phyloP scores from a whole-genome alignment of 305 asterid genomes.

The Fraxinus baroniana region DNA sequence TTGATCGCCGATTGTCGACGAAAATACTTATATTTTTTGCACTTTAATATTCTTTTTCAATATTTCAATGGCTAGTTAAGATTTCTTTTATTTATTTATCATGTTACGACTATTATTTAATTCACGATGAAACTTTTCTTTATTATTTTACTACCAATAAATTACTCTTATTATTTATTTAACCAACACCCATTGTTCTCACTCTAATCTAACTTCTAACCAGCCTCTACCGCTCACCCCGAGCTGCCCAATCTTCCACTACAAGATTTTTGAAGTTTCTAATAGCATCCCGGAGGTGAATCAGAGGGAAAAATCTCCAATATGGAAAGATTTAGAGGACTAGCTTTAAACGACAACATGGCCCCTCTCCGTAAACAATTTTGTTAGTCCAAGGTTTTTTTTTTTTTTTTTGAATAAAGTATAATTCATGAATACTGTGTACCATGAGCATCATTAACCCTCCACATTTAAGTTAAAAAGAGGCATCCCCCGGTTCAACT shows the following conservation, averaged over 20 bases:
- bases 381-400: no score
- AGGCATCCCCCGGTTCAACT: neutral
- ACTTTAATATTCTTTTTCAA: neutral
- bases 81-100: neutral
- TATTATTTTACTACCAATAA: neutral
- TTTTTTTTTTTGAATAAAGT: no score
- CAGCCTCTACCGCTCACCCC: no score
- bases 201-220: no score
- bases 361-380: no score
- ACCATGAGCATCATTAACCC: neutral
- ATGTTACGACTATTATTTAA: neutral
- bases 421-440: no score
- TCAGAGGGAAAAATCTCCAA: no score
- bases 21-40: no score
- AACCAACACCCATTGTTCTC: no score
- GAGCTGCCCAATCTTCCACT: no score
- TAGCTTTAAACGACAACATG: neutral
- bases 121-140: neutral
- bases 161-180: neutral
- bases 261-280: no score
- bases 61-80: neutral
- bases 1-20: neutral
- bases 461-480: neutral
- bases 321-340: neutral
- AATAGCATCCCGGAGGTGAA: no score